Base-by-base conservation (phyloP, 345 rosid genomes). In the Populus alba region DNA sequence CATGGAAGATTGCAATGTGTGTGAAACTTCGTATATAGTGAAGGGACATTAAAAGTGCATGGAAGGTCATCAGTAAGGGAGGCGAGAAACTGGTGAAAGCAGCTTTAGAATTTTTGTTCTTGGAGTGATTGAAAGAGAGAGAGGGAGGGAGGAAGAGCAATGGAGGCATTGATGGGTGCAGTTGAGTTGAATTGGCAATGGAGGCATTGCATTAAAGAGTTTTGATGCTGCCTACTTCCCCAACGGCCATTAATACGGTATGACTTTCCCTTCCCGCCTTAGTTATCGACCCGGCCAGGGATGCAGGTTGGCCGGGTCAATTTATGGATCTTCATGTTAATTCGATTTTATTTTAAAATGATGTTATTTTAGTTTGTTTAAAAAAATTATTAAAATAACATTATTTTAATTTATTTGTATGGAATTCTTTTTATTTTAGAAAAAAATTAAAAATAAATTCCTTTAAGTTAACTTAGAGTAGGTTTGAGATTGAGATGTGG, bases 221-320 rank as follows among this genome's bases (percentile, higher is more conserved):
- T 31, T 2, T 81, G 33, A 25, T 2, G 70, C 75, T 77, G 84
- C 82, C 85, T 86, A 76, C 90, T 53, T 82, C 83, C 87, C 88
- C 80, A 33, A 37, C 84, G 81, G 86, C 74, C 85, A 83, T 89
- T 84, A 79, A 85, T 75, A n/a, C 38, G 66, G 68, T 43, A 71
- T 80, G 77, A 27, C 80, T 68, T 74, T 49, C 15, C 45, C 45
- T 41, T 41, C 3, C 45, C 45, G 45, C 43, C 0, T 33, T 33
- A 33, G 5, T 33, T 4, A 33, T 33, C 35, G 0, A 3, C 35
- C 35, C 5, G 5, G 5, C 0, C 5, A 33, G 5, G 0, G 0
- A 33, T 33, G 5, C 35, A 3, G 0, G 33, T 31, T 31, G 33
- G 4, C 4, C 5, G 4, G 5, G 35, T 33, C 0, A 33, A 33